Percentiles rank a stretch among this genome's conserved stretches.
Conservation (phyloP, 805 yeast genomes). For the Zygosaccharomyces bailii region DNA sequence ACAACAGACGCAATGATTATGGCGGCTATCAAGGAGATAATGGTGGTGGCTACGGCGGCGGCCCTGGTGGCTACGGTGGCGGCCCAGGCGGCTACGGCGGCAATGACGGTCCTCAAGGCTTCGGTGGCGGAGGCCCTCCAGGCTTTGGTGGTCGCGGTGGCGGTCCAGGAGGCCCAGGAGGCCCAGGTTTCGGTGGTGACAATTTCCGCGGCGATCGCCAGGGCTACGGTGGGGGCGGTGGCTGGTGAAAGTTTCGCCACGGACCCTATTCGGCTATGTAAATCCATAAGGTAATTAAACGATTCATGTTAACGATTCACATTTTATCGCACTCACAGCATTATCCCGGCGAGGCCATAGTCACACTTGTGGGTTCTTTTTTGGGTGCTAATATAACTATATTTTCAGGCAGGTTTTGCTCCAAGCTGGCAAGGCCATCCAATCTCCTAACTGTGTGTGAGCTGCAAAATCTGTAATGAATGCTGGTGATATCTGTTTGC, state of each 20-base stretch:
- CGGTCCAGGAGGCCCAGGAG: constrained; percentile 8
- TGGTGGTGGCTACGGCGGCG: constrained; percentile 12
- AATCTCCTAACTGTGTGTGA: no score
- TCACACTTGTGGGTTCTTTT: no score
- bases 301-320: not conserved
- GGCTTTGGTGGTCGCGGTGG: constrained; percentile 10
- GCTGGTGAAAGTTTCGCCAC: no score
- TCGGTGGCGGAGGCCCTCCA: constrained; percentile 13
- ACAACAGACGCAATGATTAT: constrained; percentile 13
- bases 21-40: constrained; percentile 15
- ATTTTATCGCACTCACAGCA: no score
- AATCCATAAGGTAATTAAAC: not conserved
- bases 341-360: no score
- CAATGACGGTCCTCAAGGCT: not conserved
- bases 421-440: no score
- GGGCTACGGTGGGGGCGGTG: constrained; percentile 13
- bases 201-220: constrained; percentile 16
- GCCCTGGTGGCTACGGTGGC: constrained; percentile 3
- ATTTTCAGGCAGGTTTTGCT: no score
- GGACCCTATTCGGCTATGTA: not conserved
- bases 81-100: constrained; percentile 6
- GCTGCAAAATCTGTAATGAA: no score
- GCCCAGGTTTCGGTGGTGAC: constrained; percentile 16
- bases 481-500: not conserved
- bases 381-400: no score